Base-by-base conservation (phyloP, 2,329 filamentous ascomycete species). In the Trichoderma koningiopsis region DNA sequence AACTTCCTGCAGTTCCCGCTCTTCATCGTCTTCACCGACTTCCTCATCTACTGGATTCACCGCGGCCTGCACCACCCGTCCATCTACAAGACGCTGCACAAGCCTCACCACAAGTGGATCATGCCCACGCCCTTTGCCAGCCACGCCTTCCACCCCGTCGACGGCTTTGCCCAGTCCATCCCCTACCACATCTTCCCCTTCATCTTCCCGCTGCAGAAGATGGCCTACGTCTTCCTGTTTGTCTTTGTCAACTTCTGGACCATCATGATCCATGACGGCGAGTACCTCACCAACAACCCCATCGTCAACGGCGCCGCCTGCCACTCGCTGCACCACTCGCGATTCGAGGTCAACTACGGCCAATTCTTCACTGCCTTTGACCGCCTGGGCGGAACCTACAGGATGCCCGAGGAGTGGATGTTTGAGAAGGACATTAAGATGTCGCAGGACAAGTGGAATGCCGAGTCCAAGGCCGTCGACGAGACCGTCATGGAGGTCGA, bases 61-160 rank as follows among this genome's bases (percentile, higher is more conserved):
- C 91, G 94, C 69, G 91, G 88, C 69, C 86, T 96, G 71, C 94
- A 97, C 82, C 90, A 94, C 81, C 92, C 92, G 19, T 77, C 83
- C 65, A 74, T 81, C 63, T 98, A 98, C 88, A 96, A 94, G 84
- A 85, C 85, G 73, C 86, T 97, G 61, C 95, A 98, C 88, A 98
- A 98, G 88, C 91, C 94, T 73, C 95, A 98, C 82, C 95, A 98
- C 89, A 97, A 97, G 85, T 98, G 95, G 95, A 97, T 98, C 82
- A 96, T 97, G 93, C 95, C 95, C 3, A 97, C 93, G 3, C 95
- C 95, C 0, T 97, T 89, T 79, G 94, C 95, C 53, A 94, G 91
- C 74, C 92, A 97, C 78, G 95, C 95, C 69, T 98, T 98, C 87
- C 94, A 98, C 83, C 94, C 95, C 0, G 79, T 97, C 64, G 95